Conservation (phyloP, 768 basidiomycete genomes). For the Termitomyces eurrhizus region DNA sequence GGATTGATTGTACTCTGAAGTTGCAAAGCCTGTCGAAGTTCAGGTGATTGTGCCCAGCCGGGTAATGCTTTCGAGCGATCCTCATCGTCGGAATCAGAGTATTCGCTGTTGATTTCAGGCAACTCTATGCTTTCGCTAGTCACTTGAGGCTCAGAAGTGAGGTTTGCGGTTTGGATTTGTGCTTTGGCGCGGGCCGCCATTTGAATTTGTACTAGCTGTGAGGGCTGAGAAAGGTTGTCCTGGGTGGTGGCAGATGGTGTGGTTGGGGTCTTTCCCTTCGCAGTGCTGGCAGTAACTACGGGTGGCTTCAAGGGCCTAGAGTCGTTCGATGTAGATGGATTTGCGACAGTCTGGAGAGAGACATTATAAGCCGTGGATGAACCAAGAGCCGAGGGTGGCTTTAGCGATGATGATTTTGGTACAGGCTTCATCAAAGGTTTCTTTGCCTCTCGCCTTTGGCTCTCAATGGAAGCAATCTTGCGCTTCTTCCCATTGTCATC, state of each 20-base stretch:
- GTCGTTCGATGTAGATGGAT: conserved; percentile 29
- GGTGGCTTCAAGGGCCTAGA: conserved; percentile 29
- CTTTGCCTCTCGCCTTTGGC: conserved; percentile 56
- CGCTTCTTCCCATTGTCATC: conserved; percentile 74
- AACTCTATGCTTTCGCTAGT: conserved; percentile 84
- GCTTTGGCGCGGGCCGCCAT: conserved; percentile 72
- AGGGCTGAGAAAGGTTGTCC: conserved; percentile 55
- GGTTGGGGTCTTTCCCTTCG: conserved; percentile 46
- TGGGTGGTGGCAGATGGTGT: conserved; percentile 29
- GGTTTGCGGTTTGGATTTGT: conserved; percentile 58
- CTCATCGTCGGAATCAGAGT: conserved; percentile 95
- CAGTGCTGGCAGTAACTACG: conserved; percentile 10
- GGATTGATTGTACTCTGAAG: conserved; percentile 86
- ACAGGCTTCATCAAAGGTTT: conserved; percentile 54
- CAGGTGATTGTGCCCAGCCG: conserved; percentile 90
- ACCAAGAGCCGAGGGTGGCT: conserved; percentile 31
- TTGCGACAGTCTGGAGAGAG: conserved; percentile 25
- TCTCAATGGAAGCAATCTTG: conserved; percentile 48
- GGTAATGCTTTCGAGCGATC: conserved; percentile 73
- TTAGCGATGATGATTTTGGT: conserved; percentile 38
- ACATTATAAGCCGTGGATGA: conserved; percentile 38
- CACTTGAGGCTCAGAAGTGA: conserved; percentile 38
- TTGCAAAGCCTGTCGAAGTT: conserved; percentile 72
- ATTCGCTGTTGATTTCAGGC: conserved; percentile 95
- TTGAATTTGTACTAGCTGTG: conserved; percentile 58